These are phyloP conservation scores for Aspergillus intermedius DNA, from an alignment of 2,329 filamentous ascomycete species.

Conservation along the genomic window DNA sequence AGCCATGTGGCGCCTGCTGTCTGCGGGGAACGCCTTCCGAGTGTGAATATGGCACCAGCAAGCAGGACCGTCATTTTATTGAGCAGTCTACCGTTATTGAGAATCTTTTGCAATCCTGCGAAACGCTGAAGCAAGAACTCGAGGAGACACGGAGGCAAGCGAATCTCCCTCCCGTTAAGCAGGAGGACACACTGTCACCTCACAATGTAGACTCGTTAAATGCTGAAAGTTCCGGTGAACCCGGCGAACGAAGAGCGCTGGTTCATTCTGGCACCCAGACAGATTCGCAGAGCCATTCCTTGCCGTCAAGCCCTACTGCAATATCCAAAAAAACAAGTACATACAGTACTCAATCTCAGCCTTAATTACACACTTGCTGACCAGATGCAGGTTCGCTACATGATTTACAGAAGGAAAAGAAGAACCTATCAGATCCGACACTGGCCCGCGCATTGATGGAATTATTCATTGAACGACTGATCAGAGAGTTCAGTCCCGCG, in stretches of 20 bases:
- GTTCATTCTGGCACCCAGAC: too few species aligned
- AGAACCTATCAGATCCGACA: constrained; percentile 9
- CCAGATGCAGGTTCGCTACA: too few species aligned
- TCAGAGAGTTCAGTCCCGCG: constrained; percentile 17
- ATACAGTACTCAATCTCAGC: too few species aligned
- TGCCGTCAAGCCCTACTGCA: too few species aligned
- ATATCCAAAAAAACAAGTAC: too few species aligned
- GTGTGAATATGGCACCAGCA: constrained; percentile 26
- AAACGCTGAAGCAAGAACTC: constrained; percentile 15
- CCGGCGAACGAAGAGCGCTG: too few species aligned
- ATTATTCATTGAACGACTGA: constrained; percentile 18
- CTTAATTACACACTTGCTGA: too few species aligned
- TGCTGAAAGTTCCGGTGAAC: neutral
- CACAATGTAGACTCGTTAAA: neutral
- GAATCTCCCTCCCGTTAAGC: constrained; percentile 11
- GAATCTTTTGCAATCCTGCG: constrained; percentile 16
- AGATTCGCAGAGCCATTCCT: too few species aligned
- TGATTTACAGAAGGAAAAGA: constrained; percentile 6
- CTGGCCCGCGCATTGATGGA: constrained; percentile 16
- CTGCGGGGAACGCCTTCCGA: constrained; percentile 23
- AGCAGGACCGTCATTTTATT: constrained; percentile 25
- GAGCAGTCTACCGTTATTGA: constrained; percentile 23
- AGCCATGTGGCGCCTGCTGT: constrained; percentile 26
- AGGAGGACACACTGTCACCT: constrained; percentile 2
- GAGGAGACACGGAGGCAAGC: constrained; percentile 12